phyloP scores from a whole-genome alignment of 257 asterid species.

The Jacaranda copaia region DNA sequence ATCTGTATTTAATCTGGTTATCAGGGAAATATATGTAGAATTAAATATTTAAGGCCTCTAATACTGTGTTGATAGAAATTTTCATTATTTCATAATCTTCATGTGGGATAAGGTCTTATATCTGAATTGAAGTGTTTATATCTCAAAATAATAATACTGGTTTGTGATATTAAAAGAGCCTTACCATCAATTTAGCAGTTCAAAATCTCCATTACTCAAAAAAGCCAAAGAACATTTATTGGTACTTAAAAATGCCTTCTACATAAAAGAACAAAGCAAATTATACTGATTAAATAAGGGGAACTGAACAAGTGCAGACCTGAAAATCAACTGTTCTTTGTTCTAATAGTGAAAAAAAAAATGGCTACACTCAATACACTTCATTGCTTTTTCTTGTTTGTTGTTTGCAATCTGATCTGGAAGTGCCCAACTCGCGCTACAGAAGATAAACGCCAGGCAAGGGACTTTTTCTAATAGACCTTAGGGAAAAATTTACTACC shows the following conservation, averaged over 20 bases:
- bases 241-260: constrained; percentile 9
- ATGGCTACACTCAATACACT: constrained; percentile 8
- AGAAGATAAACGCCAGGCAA: constrained; percentile 41
- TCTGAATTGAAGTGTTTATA: background rate
- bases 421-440: constrained; percentile 21
- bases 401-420: constrained; percentile 30
- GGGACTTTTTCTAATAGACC: background rate
- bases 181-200: background rate
- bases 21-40: too few species aligned
- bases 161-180: background rate
- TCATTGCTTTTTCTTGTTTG: constrained; percentile 19
- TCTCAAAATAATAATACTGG: background rate
- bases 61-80: background rate
- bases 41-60: too few species aligned
- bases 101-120: background rate
- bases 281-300: constrained; percentile 13
- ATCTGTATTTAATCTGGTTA: background rate
- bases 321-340: constrained; percentile 19
- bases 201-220: constrained; percentile 5
- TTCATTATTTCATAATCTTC: constrained; percentile 29
- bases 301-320: constrained; percentile 15
- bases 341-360: constrained; percentile 16
- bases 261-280: constrained; percentile 16
- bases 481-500: background rate
- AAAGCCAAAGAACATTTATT: constrained; percentile 10